Evolutionary conservation across 495 filamentous ascomycete genomes (phyloP), one percentile per base, ranked within the genome.

Genomic region (Letharia columbiana): DNA sequence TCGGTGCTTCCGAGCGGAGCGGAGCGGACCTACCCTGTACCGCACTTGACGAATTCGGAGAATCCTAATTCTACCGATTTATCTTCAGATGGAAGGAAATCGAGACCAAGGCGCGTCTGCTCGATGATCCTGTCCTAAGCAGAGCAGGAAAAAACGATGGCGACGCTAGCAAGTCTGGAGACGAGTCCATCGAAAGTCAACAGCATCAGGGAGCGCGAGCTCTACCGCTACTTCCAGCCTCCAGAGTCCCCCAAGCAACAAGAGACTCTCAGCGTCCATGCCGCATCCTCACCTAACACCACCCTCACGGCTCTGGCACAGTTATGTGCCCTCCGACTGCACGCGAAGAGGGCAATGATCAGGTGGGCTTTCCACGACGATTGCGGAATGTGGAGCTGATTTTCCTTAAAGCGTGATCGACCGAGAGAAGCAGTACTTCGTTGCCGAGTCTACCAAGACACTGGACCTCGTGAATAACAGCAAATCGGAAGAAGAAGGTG

Each of bases 361-460:
- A 79, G 77, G 75, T 77, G 69, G n/a, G 56, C 49, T 18, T 20
- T n/a, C 15, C 13, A 35, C 3, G 37, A 50, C 4, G 0, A 11
- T n/a, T 33, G 15, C 1, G 20, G 63, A 33, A 39, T 20, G 33
- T 35, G 20, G 20, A 15, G 68, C 73, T 65, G 47, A 70, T 64
- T 65, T 20, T 41, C 10, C 0, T 4, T 28, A 10, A 42, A 77
- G 75, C 65, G 59, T 81, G 44, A 74, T 80, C 49, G 76, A 76
- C 57, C 70, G 65, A 39, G 67, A 76, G 17, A 75, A 63, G 20
- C 77, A 86, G 70, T 85, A 82, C 59, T 82, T 85, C 47, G 72
- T 86, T 41, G 84, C 84, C 5, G 83, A 87, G 68, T 74, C 78
- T 35, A 79, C 81, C 5, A 80, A 79, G 64, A 78, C 75, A 4